Evolutionary conservation across 1,139 yeast species (phyloP), one percentile per base, ranked within the genome.

Genomic region (Lodderomyces pseudojiufengensis): DNA sequence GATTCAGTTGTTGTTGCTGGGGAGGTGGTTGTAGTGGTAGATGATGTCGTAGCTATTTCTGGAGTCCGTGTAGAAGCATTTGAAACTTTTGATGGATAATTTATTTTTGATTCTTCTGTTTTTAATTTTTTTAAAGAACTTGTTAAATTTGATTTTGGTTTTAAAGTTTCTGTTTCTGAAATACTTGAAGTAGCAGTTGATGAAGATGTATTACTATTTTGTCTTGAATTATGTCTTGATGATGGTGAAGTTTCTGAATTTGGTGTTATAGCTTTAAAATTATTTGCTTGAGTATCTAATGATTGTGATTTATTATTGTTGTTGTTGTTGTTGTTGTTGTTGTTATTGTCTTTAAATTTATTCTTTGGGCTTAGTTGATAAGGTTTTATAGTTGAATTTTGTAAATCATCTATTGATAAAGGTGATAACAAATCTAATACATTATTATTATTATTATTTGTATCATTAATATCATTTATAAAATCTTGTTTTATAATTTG

Each of bases 381-480:
- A 24, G 32, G 32, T 14, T 32, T 25, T 5, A 32, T 20, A 4
- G 36, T 31, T 14, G 35, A 33, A 35, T 45, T 57, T 39, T 59
- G 59, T 45, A 55, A 46, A 45, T 65, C 71, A 37, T 63, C 68
- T 18, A 65, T 57, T 14, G 65, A 59, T 14, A 69, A 52, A 4
- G 75, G 75, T 43, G 72, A 67, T 37, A 69, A 52, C 35, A 69
- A 53, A 41, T 68, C 73, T 37, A 69, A 54, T 8, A 46, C 49
- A 21, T 51, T 45, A 23, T 45, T 45, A 22, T 46, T 44, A 12
- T 21, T 29, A 8, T 20, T 24, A 9, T n/a, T n/a, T 8, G 45
- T 49, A 21, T 51, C 44, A 23, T 45, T 45, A 22, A 45, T 44
- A 12, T 21, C 27, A 8, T 20, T 24, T 8, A 15, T 30, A 11